These are phyloP conservation scores for Suillus tomentosus DNA, from an alignment of 768 basidiomycete species.

Conservation along the genomic window DNA sequence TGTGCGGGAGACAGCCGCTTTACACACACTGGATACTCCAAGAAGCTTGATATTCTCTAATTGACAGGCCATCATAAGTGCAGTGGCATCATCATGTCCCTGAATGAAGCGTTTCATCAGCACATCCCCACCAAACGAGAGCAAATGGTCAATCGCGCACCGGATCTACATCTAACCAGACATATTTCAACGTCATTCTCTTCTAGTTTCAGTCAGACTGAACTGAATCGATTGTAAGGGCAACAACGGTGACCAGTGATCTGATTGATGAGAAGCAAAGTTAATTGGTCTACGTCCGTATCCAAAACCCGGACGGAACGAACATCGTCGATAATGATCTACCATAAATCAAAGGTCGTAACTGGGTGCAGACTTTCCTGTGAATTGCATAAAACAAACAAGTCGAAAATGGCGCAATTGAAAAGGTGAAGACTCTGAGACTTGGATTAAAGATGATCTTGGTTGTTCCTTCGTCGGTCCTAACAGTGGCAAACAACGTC, in stretches of 20 bases:
- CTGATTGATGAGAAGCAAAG: not conserved
- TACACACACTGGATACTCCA: conserved; percentile 78
- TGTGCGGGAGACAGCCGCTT: not conserved
- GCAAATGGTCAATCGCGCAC: conserved; percentile 37
- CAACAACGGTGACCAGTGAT: not conserved
- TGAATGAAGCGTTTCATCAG: conserved; percentile 26
- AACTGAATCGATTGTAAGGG: not conserved
- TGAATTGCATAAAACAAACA: not conserved
- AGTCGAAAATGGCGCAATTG: not conserved
- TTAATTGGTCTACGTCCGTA: not conserved
- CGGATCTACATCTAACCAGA: conserved; percentile 73
- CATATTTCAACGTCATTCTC: conserved; percentile 17
- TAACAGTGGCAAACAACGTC: conserved; percentile 29
- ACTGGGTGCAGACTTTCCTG: not conserved
- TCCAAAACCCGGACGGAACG: not conserved
- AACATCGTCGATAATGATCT: not conserved
- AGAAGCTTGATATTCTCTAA: conserved; percentile 65
- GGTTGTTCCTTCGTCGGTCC: conserved; percentile 19
- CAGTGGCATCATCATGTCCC: conserved; percentile 91
- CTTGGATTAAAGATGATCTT: too few species aligned
- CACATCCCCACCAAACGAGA: not conserved
- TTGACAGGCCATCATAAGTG: conserved; percentile 76
- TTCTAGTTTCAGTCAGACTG: not conserved
- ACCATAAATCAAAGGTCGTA: not conserved
- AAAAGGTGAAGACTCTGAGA: not conserved